Evolutionary conservation across 2,329 filamentous ascomycete species (phyloP).

Genomic region (Aschersonia sp.): DNA sequence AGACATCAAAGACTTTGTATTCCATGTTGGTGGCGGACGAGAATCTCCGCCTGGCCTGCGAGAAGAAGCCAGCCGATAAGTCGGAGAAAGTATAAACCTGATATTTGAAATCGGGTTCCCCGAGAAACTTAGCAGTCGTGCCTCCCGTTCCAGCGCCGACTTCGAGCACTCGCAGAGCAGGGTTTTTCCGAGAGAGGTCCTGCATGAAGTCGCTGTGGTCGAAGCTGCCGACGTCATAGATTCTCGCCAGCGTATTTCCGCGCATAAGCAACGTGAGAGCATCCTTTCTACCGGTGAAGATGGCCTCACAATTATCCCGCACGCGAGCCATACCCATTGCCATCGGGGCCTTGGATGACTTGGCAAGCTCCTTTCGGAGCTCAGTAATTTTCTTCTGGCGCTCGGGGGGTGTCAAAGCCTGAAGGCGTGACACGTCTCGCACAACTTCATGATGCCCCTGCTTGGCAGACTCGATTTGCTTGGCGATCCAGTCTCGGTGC

Average conservation of each 20-base stretch:
- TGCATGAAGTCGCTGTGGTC: not conserved
- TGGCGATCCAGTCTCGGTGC: too few species aligned
- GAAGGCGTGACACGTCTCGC: too few species aligned
- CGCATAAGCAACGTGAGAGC: not conserved
- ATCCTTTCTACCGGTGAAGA: not conserved
- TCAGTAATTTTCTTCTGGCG: too few species aligned
- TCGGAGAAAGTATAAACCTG: slow-evolving; percentile 28
- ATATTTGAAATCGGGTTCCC: slow-evolving; percentile 14
- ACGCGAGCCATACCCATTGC: too few species aligned
- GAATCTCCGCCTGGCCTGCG: slow-evolving; percentile 16
- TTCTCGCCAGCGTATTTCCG: not conserved
- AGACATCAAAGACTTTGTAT: slow-evolving; percentile 11
- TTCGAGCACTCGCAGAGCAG: slow-evolving; percentile 23
- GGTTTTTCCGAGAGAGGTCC: slow-evolving; percentile 16
- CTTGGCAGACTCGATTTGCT: too few species aligned
- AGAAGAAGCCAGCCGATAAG: slow-evolving; percentile 24
- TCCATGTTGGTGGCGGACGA: not conserved
- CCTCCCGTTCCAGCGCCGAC: slow-evolving; percentile 29
- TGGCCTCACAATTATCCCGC: not conserved
- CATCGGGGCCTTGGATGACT: too few species aligned
- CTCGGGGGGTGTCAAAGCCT: too few species aligned
- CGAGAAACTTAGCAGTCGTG: slow-evolving; percentile 20
- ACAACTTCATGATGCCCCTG: too few species aligned
- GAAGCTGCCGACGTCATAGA: not conserved
- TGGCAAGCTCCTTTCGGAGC: too few species aligned